Percentiles rank a stretch among this genome's conserved stretches.
phyloP scores from a whole-genome alignment of 805 yeast genomes.

The Spathaspora hagerdaliae region DNA sequence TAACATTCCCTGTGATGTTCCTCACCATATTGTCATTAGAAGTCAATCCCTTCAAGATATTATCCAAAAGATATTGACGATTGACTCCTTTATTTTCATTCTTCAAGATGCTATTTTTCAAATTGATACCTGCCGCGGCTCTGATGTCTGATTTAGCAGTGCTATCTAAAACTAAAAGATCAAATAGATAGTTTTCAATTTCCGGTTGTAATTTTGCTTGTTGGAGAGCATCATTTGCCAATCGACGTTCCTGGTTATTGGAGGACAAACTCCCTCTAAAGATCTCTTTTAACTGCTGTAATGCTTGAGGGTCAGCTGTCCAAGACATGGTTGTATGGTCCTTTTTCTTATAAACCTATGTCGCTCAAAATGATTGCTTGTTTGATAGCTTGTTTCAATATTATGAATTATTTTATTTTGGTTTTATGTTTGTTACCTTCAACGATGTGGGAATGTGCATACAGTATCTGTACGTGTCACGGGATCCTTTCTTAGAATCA shows the following conservation, averaged over 20 bases:
- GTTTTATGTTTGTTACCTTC: no score
- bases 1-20: conserved; percentile 86
- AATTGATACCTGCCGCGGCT: conserved; percentile 83
- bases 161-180: conserved; percentile 57
- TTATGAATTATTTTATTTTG: no score
- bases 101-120: conserved; percentile 70
- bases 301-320: conserved; percentile 61
- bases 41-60: conserved; percentile 52
- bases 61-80: conserved; percentile 34
- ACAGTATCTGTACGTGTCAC: no score
- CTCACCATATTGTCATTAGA: conserved; percentile 61
- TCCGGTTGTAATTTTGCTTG: conserved; percentile 71
- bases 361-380: no score
- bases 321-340: conserved; percentile 42
- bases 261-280: conserved; percentile 71
- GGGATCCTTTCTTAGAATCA: no score
- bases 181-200: conserved; percentile 74
- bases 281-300: conserved; percentile 62
- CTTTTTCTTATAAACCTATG: no score
- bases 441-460: no score
- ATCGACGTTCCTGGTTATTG: conserved; percentile 47
- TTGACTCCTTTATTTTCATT: conserved; percentile 17
- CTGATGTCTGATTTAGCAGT: conserved; percentile 52
- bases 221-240: conserved; percentile 71
- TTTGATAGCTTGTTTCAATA: no score